A percentile compares a stretch with the other conserved stretches of the same genome.
Conservation (phyloP, 2,329 filamentous ascomycete species). For the Pleomassaria siparia region DNA sequence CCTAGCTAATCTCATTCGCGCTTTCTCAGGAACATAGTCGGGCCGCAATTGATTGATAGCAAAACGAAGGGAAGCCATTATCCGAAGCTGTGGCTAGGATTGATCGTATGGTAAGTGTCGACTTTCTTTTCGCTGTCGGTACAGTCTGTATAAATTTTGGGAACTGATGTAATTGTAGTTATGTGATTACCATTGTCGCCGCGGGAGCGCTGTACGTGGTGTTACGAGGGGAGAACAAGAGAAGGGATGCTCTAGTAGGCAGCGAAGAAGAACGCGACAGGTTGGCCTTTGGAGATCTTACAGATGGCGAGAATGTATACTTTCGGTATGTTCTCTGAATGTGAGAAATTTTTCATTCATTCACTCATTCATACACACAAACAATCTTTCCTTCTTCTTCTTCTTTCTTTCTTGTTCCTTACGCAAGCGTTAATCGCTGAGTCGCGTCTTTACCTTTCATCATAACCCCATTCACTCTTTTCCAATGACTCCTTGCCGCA, state of each 20-base stretch:
- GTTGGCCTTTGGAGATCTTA: slow-evolving; percentile 52
- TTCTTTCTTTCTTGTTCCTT: too few relatives aligned
- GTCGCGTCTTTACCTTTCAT: too few relatives aligned
- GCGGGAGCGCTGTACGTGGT: slow-evolving; percentile 60
- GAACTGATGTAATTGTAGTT: slow-evolving; percentile 47
- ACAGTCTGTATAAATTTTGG: background rate
- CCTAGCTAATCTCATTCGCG: too few relatives aligned
- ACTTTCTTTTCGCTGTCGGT: background rate
- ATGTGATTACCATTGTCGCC: slow-evolving; percentile 66
- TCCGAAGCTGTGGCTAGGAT: slow-evolving; percentile 68
- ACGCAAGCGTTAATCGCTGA: too few relatives aligned
- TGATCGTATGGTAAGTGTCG: slow-evolving; percentile 60
- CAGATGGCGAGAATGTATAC: slow-evolving; percentile 59
- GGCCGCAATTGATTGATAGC: slow-evolving; percentile 70
- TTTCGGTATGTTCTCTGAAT: slow-evolving; percentile 56
- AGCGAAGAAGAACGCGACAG: slow-evolving; percentile 61
- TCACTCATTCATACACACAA: too few relatives aligned
- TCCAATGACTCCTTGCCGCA: too few relatives aligned
- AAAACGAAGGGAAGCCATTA: slow-evolving; percentile 68
- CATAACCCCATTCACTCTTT: too few relatives aligned
- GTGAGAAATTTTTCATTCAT: background rate
- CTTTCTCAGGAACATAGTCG: slow-evolving; percentile 77
- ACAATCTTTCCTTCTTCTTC: too few relatives aligned
- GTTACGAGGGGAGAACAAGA: slow-evolving; percentile 51
- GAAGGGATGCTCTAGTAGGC: slow-evolving; percentile 52